Percentiles rank a stretch among this genome's conserved stretches.
Conservation (phyloP, 1,139 yeast species). For the Taphrina wiesneri region DNA sequence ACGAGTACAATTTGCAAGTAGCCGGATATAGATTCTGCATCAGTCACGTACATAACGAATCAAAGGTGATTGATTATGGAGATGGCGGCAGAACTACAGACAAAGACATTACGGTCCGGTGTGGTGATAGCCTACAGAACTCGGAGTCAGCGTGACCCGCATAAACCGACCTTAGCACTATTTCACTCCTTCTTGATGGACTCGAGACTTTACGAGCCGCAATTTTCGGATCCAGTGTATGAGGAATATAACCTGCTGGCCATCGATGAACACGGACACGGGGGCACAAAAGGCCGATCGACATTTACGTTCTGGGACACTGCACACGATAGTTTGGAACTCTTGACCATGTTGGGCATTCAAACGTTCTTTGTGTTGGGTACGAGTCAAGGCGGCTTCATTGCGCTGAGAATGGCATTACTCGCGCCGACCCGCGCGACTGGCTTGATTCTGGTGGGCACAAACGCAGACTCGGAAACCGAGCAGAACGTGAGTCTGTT, state of each 20-base stretch:
- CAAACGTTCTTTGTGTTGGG: conserved; percentile 15
- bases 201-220: conserved; percentile 13
- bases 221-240: conserved; percentile 5
- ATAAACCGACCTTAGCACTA: conserved; percentile 9
- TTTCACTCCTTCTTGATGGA: conserved; percentile 26
- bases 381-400: conserved; percentile 29
- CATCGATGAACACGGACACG: conserved; percentile 26
- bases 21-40: too few relatives aligned
- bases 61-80: neutral
- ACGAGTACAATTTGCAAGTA: too few relatives aligned
- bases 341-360: neutral
- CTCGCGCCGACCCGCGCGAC: neutral
- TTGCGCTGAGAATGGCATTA: conserved; percentile 22
- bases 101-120: neutral
- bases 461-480: conserved; percentile 13
- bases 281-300: conserved; percentile 1
- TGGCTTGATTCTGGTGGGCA: conserved; percentile 22
- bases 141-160: neutral
- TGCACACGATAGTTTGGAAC: conserved; percentile 7
- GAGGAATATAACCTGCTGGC: conserved; percentile 19
- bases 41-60: neutral
- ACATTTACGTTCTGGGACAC: conserved; percentile 21
- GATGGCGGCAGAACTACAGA: neutral
- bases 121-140: conserved; percentile 6
- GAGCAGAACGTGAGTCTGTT: neutral